Conservation (phyloP, 352 stramenopile species). For the Pythium dissimile region DNA sequence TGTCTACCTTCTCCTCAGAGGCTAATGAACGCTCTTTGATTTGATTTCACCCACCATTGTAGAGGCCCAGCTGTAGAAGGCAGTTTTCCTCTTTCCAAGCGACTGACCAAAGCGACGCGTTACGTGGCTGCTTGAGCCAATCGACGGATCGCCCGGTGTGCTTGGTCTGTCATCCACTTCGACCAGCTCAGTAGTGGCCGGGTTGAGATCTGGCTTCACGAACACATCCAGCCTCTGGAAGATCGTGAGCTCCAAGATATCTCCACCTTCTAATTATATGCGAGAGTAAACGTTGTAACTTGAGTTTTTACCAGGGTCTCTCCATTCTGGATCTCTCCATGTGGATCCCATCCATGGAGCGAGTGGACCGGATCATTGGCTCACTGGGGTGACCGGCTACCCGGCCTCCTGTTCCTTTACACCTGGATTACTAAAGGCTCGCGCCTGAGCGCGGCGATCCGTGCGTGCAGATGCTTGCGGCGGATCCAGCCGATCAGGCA, state of each 20-base stretch:
- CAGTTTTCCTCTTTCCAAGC: constrained; percentile 7
- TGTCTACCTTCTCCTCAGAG: too few species aligned
- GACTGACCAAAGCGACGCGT: background rate
- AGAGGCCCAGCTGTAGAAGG: constrained; percentile 29
- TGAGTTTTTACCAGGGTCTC: background rate
- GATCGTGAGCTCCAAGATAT: background rate
- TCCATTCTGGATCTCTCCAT: background rate
- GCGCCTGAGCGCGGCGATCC: constrained; percentile 31
- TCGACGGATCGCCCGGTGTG: background rate
- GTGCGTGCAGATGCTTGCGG: constrained; percentile 38
- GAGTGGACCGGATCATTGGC: background rate
- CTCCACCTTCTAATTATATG: constrained; percentile 14
- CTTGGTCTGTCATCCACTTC: too few species aligned
- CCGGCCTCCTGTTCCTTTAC: constrained; percentile 2
- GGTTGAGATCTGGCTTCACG: constrained; percentile 4
- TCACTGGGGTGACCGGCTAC: background rate
- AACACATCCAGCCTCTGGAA: background rate
- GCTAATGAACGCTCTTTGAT: constrained; percentile 5
- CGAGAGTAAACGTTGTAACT: constrained; percentile 4
- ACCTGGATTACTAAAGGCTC: constrained; percentile 12
- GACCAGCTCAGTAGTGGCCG: background rate
- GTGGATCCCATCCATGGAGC: background rate
- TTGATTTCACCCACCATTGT: background rate
- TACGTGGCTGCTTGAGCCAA: background rate
- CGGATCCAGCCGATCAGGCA: constrained; percentile 50